Evolutionary conservation across 2,329 filamentous ascomycete species (phyloP), one percentile per base, ranked within the genome.

Genomic region (Cadophora gregata): DNA sequence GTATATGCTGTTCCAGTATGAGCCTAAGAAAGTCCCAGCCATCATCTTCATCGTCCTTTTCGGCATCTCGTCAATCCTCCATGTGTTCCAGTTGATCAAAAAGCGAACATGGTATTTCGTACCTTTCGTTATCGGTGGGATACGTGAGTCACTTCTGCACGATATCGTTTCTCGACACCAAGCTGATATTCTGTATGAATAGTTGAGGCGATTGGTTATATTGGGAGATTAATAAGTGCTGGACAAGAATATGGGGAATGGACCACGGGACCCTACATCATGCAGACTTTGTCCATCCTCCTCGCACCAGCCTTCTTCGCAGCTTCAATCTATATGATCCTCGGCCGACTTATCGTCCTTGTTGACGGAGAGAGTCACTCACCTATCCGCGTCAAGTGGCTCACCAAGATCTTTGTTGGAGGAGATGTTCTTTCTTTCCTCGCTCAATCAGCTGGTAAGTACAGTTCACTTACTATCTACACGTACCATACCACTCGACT

Each of bases 61-160:
- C 67, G 70, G 74, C 10, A 53, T 79, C 33, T 74, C 80, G 2
- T 76, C 81, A 0, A 33, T 73, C 0, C 60, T 78, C 0, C 83
- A 85, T 64, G 62, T 72, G 19, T 78, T 74, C 29, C 78, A 80
- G 51, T 69, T 84, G 33, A 27, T 80, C 38, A 74, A 72, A 21
- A 77, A 77, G 1, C 76, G 78, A 38, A 81, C 81, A 0, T 85
- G 82, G 81, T 86, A 83, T 73, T 82, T 84, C 70, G 80, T 82
- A 1, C 81, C 84, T 0, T 82, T 86, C 55, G 69, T 83, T 6
- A 74, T 86, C n/a, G 84, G 84, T n/a, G 81, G 82, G 24, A 64
- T 81, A n/a, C 84, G 83, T 85, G 77, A 73, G 77, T 55, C 9
- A 38, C 19, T 59, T 42, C 1, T 45, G 4, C 42, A n/a, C 75